Evolutionary conservation across 352 stramenopile genomes (phyloP).

Genomic region (Heterotrichella gracilis): DNA sequence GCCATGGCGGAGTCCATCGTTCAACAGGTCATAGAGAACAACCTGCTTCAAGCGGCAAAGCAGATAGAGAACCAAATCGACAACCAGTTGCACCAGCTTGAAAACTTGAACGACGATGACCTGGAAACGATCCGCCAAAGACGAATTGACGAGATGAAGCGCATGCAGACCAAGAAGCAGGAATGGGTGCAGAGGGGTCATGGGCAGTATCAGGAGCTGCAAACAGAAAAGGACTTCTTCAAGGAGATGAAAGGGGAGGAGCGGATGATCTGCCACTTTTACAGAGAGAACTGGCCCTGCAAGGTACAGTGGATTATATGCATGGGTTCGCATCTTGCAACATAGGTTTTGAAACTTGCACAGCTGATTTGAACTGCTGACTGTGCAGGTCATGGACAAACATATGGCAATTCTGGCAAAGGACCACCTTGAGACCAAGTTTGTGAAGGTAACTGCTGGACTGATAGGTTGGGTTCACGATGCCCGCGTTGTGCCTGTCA

Average conservation of each 20-base stretch:
- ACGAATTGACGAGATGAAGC: constrained; percentile 35
- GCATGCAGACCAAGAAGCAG: constrained; percentile 16
- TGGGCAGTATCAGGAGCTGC: constrained; percentile 43
- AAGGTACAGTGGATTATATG: no score
- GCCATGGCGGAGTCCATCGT: no score
- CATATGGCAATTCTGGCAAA: constrained; percentile 50
- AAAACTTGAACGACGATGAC: constrained; percentile 44
- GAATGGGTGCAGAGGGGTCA: constrained; percentile 34
- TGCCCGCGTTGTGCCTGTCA: no score
- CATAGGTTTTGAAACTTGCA: no score
- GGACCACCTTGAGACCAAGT: constrained; percentile 61
- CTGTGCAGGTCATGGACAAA: constrained; percentile 56
- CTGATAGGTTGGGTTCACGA: no score
- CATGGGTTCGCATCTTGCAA: no score
- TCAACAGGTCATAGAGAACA: no score
- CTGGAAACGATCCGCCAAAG: constrained; percentile 43
- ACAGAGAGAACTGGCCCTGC: constrained; percentile 57
- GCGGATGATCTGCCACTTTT: constrained; percentile 67
- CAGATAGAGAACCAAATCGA: constrained; percentile 44
- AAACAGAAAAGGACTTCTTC: constrained; percentile 68
- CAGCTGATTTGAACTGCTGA: no score
- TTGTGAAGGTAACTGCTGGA: constrained; percentile 67
- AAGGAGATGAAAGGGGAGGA: constrained; percentile 53
- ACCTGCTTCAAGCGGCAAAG: no score
- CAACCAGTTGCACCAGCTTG: constrained; percentile 37